Base-by-base conservation (phyloP, 768 basidiomycete genomes). In the Daedalea quercina region DNA sequence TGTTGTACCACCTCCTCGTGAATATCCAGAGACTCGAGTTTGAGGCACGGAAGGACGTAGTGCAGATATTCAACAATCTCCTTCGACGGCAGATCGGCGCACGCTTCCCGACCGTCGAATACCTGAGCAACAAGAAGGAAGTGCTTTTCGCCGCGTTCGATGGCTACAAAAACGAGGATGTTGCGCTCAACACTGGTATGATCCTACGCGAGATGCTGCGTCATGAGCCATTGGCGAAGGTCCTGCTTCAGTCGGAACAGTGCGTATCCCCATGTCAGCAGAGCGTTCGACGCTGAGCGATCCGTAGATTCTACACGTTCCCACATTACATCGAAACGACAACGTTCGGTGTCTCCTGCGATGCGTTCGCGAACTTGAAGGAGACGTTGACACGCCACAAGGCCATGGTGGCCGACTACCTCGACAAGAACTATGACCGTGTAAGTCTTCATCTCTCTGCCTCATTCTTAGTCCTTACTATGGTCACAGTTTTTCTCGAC, bases 101-200 rank as follows among this genome's bases (percentile, higher is more conserved):
- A 3, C 82, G 95, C 42, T 87, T 83, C 73, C 96, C 96, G n/a
- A 98, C 96, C 0, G 94, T 98, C 45, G 96, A 99, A 60, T 94
- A 96, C 62, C 80, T 98, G 15, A 78, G 77, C 8, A 80, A 80
- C 34, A 87, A 89, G 62, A 84, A 79, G 9, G 86, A 87, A 28
- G 77, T 88, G 31, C 70, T 89, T 45, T 96, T 96, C 64, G 84
- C 90, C 2, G 81, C 93, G 8, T 76, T 98, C 44, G 87, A 83
- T 51, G 94, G 94, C 7, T 99, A 99, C 65, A 85, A 86, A 71
- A 94, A 96, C 62, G 91, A 97, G 67, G 95, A 98, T 55, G 78
- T 98, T 51, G 94, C 94, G 9, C 78, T 99, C 54, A 99, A 99
- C 62, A 97, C 95, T 0, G 95, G 96, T 9, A 95, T 96, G 93